Percentiles rank a stretch among this genome's conserved stretches.
These are phyloP conservation scores for Pittosporum tobira DNA, from an alignment of 129 eudicot genomes.

Conservation along the genomic window DNA sequence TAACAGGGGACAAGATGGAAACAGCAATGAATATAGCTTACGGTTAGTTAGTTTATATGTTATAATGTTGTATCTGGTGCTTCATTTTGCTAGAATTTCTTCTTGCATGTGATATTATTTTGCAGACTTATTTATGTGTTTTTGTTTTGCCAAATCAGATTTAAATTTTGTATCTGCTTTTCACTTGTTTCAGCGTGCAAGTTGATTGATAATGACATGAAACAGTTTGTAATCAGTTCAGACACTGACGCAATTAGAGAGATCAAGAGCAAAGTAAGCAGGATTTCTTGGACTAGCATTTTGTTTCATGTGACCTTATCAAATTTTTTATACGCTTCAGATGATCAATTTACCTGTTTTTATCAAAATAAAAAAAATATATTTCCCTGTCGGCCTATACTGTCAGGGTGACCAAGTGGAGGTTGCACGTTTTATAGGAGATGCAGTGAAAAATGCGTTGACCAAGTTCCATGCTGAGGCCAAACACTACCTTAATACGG, in stretches of 20 bases:
- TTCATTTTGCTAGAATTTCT: constrained; percentile 1
- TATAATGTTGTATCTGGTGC: constrained; percentile 10
- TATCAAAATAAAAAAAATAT: too few relatives aligned
- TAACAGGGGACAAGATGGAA: constrained; percentile 97
- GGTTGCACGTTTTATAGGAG: constrained; percentile 74
- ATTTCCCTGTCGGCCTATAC: constrained; percentile 10
- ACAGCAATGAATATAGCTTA: constrained; percentile 97
- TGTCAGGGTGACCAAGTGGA: constrained; percentile 94
- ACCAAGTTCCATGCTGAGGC: constrained; percentile 79
- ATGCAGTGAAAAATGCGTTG: constrained; percentile 62
- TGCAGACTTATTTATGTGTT: too few relatives aligned
- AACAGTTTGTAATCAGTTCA: constrained; percentile 88
- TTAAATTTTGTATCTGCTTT: constrained; percentile 8
- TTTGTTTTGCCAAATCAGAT: too few relatives aligned
- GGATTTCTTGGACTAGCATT: constrained; percentile 4
- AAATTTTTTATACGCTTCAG: constrained; percentile 6
- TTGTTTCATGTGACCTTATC: background rate
- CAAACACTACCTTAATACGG: constrained; percentile 34
- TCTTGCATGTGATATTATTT: background rate
- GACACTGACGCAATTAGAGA: constrained; percentile 94
- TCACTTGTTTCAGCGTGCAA: constrained; percentile 73
- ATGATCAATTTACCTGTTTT: background rate
- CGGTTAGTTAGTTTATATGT: constrained; percentile 36
- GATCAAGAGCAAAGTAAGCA: constrained; percentile 70
- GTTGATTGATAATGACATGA: constrained; percentile 83